Evolutionary conservation across 768 basidiomycete species (phyloP), one percentile per base, ranked within the genome.

Genomic region (Macrocybe gigantea): DNA sequence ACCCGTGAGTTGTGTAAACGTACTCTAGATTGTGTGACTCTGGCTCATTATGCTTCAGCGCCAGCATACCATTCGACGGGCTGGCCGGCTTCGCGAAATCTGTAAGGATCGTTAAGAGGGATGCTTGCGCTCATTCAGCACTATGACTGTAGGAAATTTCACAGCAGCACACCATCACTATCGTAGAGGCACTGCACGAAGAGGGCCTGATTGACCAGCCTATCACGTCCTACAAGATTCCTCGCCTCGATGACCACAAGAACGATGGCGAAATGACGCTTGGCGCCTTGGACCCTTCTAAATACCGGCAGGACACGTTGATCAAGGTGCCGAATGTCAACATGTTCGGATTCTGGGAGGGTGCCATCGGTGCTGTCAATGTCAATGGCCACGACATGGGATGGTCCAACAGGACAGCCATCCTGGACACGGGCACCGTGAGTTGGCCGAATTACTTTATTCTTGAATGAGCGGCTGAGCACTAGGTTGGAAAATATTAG

Each of bases 201-300:
- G 63, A 64, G 1, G 77, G 76, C 32, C 63, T 73, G 39, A 78
- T 88, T 52, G 55, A 60, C 8, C 61, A 71, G 3, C 73, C 80
- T 1, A 79, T 87, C 53, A 71, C 75, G 4, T 83, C 83, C n/a
- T 85, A 74, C 72, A 84, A 82, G 61, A 77, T 88, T 44, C 70
- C 83, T 0, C 81, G 86, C 47, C 59, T 82, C 33, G 66, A 47
- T 5, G 79, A 82, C 55, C 63, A 69, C 38, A 62, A 62, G 42
- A 68, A 76, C 47, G 71, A 80, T 46, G 83, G 83, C 14, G 69
- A 83, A 62, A 63, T 85, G 38, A 82, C 83, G 6, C 75, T 86
- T 48, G 84, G 85, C 35, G 82, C 73, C 5, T 68, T 83, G 43
- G 78, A 86, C 57, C 34, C 67, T 7, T 65, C 69, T 41, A 79